phyloP scores from a whole-genome alignment of 768 basidiomycete genomes.

The Mycena indigotica region DNA sequence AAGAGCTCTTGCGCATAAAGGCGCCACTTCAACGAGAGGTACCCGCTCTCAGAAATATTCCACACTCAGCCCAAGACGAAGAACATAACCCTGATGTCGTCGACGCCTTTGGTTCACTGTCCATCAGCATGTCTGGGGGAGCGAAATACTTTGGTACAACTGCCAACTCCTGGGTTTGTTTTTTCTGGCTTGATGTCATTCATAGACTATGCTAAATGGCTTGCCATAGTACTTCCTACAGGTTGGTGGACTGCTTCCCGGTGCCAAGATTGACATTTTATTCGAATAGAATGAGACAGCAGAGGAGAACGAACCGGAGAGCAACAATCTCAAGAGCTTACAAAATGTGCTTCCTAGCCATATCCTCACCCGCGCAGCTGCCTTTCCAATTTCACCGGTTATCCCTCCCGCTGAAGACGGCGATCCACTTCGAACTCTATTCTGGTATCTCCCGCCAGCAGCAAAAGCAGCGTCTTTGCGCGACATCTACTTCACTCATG shows the following conservation, averaged over 20 bases:
- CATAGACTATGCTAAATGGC: conserved; percentile 17
- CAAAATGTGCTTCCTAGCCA: conserved; percentile 61
- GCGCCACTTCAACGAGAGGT: conserved; percentile 73
- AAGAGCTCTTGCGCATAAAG: conserved; percentile 75
- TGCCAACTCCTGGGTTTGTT: conserved; percentile 74
- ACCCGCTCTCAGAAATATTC: conserved; percentile 42
- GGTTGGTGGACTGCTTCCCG: conserved; percentile 40
- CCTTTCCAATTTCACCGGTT: conserved; percentile 60
- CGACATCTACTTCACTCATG: conserved; percentile 62
- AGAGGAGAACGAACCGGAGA: conserved; percentile 53
- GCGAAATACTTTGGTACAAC: conserved; percentile 77
- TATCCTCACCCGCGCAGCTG: conserved; percentile 63
- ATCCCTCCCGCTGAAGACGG: conserved; percentile 41
- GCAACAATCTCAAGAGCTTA: conserved; percentile 49
- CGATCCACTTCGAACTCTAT: conserved; percentile 57
- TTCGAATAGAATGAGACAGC: conserved; percentile 59
- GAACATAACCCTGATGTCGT: conserved; percentile 68
- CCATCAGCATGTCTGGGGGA: conserved; percentile 69
- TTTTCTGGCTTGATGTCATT: conserved; percentile 9
- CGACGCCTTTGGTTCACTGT: conserved; percentile 80
- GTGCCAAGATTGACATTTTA: conserved; percentile 12
- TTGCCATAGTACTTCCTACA: conserved; percentile 69
- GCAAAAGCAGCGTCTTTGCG: conserved; percentile 63
- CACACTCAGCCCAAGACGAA: conserved; percentile 50
- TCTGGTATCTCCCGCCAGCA: conserved; percentile 69